phyloP scores from a whole-genome alignment of 2,329 filamentous ascomycete genomes.

The Diaporthe sp. region DNA sequence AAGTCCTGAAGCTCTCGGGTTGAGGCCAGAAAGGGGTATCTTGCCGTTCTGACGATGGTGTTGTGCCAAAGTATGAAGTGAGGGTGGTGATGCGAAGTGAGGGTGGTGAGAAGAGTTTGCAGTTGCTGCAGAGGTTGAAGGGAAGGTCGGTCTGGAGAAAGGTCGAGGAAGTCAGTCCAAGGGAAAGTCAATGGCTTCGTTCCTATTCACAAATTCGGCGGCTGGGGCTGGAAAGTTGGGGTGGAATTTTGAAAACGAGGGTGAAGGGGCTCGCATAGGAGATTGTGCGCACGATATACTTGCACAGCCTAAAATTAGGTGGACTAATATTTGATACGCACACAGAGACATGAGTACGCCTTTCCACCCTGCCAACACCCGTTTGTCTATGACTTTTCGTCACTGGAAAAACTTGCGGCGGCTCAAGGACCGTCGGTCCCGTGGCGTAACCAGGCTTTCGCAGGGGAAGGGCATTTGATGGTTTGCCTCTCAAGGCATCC shows the following conservation, averaged over 20 bases:
- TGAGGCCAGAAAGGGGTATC: neutral
- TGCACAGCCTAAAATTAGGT: neutral
- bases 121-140: neutral
- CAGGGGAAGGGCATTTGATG: neutral
- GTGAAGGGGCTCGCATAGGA: neutral
- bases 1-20: neutral
- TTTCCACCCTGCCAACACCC: neutral
- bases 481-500: neutral
- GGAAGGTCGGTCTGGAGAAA: constrained; percentile 1
- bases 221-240: constrained; percentile 2
- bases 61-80: neutral
- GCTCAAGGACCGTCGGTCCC: neutral
- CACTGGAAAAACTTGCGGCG: neutral
- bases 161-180: neutral
- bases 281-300: neutral
- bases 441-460: neutral
- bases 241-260: neutral
- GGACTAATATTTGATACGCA: neutral
- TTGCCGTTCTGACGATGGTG: constrained; percentile 8
- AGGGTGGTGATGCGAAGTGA: neutral
- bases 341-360: neutral
- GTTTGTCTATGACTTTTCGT: neutral
- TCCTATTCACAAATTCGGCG: neutral
- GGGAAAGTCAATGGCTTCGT: constrained; percentile 1
- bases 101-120: constrained; percentile 11